A percentile compares a stretch with the other conserved stretches of the same genome.
phyloP scores from a whole-genome alignment of 768 basidiomycete genomes.

The Boletus bicolor region DNA sequence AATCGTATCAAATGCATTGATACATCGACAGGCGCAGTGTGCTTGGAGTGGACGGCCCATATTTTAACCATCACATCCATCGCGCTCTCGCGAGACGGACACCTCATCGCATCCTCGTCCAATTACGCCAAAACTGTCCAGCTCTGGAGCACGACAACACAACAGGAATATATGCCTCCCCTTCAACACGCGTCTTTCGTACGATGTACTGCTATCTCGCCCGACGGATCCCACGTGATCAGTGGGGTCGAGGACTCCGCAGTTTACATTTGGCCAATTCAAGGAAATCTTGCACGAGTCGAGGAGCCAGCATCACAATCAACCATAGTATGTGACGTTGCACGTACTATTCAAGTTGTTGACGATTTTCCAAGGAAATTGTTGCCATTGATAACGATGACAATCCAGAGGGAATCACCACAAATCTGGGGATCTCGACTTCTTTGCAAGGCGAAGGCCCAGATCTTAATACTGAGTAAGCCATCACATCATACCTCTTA shows the following conservation, averaged over 20 bases:
- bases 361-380: background rate
- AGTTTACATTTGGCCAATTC: constrained; percentile 2
- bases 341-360: background rate
- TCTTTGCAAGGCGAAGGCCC: background rate
- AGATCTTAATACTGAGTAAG: background rate
- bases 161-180: background rate
- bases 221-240: background rate
- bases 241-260: background rate
- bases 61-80: constrained; percentile 2
- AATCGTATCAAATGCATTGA: background rate
- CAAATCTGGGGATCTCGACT: background rate
- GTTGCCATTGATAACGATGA: background rate
- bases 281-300: background rate
- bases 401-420: background rate
- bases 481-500: background rate
- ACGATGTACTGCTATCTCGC: background rate
- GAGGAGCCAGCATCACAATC: background rate
- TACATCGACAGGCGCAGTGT: background rate
- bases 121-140: constrained; percentile 11
- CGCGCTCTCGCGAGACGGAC: constrained; percentile 10
- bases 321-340: background rate
- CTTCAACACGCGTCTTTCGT: background rate
- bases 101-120: constrained; percentile 8
- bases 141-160: constrained; percentile 10
- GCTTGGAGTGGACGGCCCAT: constrained; percentile 8